These are phyloP conservation scores for Eucalyptus victrix DNA, from an alignment of 345 rosid genomes.

Conservation along the genomic window DNA sequence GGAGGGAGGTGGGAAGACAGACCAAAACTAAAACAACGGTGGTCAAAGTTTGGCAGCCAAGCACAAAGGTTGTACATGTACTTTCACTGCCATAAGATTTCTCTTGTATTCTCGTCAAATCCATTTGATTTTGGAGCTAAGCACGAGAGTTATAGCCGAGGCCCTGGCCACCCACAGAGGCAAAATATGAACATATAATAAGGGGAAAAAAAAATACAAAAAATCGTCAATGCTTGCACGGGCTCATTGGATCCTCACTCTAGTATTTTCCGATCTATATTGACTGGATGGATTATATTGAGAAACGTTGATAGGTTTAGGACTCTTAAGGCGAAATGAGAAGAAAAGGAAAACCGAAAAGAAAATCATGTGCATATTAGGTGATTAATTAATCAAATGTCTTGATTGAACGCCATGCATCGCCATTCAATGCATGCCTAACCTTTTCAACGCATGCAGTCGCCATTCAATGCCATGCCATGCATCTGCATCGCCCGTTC, in stretches of 20 bases:
- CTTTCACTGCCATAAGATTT: not conserved
- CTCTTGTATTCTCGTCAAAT: not conserved
- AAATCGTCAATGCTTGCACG: not conserved
- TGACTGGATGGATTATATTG: not conserved
- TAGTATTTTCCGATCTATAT: not conserved
- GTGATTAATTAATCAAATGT: not conserved
- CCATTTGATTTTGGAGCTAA: not conserved
- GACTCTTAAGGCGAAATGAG: not conserved
- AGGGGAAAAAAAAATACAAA: not conserved
- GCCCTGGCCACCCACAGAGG: not conserved
- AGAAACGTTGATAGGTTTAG: not conserved
- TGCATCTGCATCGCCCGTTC: not conserved
- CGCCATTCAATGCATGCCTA: not conserved
- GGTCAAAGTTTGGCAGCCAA: not conserved
- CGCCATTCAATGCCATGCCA: not conserved
- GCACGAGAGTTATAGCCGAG: not conserved
- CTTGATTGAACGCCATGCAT: not conserved
- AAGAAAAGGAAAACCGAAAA: not conserved
- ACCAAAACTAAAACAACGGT: not conserved
- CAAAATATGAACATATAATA: not conserved
- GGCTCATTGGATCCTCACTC: not conserved
- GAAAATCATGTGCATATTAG: not conserved
- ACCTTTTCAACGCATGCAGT: not conserved
- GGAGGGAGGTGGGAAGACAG: not conserved
- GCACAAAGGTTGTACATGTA: not conserved